Base-by-base conservation (phyloP, 2,329 filamentous ascomycete species). In the Metarhizium humberi region DNA sequence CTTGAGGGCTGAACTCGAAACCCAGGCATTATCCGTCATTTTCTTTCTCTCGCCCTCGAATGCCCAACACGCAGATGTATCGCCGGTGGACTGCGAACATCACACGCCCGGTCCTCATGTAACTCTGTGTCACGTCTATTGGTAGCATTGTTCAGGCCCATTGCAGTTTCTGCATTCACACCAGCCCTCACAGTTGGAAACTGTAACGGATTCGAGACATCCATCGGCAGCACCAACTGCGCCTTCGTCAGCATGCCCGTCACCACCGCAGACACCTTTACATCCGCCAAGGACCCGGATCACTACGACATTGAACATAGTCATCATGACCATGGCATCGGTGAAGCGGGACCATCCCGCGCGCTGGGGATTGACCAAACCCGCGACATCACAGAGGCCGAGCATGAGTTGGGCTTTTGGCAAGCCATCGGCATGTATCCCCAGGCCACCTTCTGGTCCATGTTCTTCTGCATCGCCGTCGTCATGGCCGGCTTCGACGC, bases 401-500 rank as follows among this genome's bases (percentile, higher is more conserved):
- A 64, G 51, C 62, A 64, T 43, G 68, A 64, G 32, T 59, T 64
- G 20, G 59, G 61, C 36, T 63, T 63, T 56, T 62, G 62, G 60
- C 59, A 77, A 8, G 63, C 62, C 18, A 51, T 65, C 20, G 50
- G 51, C 18, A 60, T 62, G 54, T 95, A 65, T 45, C 59, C 60
- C 18, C 61, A 64, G 50, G 65, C 64, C 6, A 64, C 65, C 36
- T 62, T 62, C 48, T 67, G 65, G 65, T 60, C 64, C 53, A 60
- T 67, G 56, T 60, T 65, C 47, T 61, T 67, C 50, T 66, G 64
- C 32, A 62, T 61, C 50, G 63, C 64, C 18, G 64, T 66, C 38
- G 62, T 67, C 58, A 67, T 67, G 65, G 61, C 62, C 13, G 62
- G 61, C 38, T 65, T 72, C 53, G 71, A 73, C 56, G 65, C 67